These are phyloP conservation scores for Peronospora farinosa DNA, from an alignment of 352 stramenopile species.

Conservation along the genomic window DNA sequence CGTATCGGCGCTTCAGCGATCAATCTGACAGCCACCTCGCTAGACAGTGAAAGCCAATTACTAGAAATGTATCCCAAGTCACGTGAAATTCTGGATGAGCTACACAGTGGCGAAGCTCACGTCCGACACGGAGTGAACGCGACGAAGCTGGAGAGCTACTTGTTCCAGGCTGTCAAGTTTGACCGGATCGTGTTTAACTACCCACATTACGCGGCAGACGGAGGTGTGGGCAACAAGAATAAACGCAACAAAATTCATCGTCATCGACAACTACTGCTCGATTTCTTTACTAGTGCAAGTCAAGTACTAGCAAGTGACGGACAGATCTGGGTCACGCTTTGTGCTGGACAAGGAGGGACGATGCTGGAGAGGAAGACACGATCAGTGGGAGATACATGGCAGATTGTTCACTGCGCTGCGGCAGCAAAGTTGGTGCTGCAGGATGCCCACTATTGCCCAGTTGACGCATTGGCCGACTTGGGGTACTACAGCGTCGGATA, in stretches of 20 bases:
- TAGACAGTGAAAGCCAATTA: slow-evolving; percentile 63
- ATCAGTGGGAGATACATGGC: slow-evolving; percentile 69
- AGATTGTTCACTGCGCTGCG: slow-evolving; percentile 66
- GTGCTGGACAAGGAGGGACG: slow-evolving; percentile 72
- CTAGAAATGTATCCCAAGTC: slow-evolving; percentile 69
- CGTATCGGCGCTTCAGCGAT: slow-evolving; percentile 12
- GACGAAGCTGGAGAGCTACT: slow-evolving; percentile 49
- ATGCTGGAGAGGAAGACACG: slow-evolving; percentile 55
- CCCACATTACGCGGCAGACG: slow-evolving; percentile 72
- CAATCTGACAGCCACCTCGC: slow-evolving; percentile 50
- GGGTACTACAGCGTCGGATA: slow-evolving; percentile 82
- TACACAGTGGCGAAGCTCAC: slow-evolving; percentile 36
- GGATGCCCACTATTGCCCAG: slow-evolving; percentile 57
- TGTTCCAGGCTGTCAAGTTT: slow-evolving; percentile 22
- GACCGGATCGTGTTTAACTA: slow-evolving; percentile 87
- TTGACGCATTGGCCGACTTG: slow-evolving; percentile 45
- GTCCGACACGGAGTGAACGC: slow-evolving; percentile 72
- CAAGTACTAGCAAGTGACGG: slow-evolving; percentile 45
- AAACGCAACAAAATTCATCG: slow-evolving; percentile 81
- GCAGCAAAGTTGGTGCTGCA: slow-evolving; percentile 47
- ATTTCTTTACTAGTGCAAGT: slow-evolving; percentile 70
- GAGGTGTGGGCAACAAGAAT: slow-evolving; percentile 40
- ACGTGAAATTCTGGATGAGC: slow-evolving; percentile 43
- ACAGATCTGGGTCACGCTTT: slow-evolving; percentile 80
- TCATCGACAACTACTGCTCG: slow-evolving; percentile 63